Conservation (phyloP, 1,284 basidiomycete genomes). For the Malassezia nana region DNA sequence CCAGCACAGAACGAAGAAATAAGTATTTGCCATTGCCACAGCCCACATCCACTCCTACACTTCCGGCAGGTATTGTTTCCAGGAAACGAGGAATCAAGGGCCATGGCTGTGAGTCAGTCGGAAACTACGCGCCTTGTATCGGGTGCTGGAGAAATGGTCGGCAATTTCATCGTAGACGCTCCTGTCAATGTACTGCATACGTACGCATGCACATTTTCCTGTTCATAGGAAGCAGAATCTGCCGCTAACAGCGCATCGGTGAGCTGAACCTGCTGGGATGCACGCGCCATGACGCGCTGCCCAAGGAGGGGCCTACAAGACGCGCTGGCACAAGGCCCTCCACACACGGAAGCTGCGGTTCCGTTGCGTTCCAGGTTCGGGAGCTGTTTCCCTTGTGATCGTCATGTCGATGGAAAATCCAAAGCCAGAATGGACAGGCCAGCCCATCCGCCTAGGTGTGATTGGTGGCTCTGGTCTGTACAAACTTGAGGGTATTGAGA, state of each 20-base stretch:
- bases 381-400: neutral
- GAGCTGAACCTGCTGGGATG: constrained; percentile 10
- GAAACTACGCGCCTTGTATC: constrained; percentile 65
- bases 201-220: constrained; percentile 44
- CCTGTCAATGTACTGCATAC: constrained; percentile 6
- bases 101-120: constrained; percentile 60
- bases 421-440: constrained; percentile 25
- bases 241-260: neutral
- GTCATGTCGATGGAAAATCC: constrained; percentile 9
- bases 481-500: constrained; percentile 40
- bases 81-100: constrained; percentile 79
- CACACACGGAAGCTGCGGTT: neutral
- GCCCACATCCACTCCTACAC: constrained; percentile 82
- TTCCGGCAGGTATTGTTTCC: constrained; percentile 61
- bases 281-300: constrained; percentile 12
- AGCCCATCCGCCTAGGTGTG: constrained; percentile 33
- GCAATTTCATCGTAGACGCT: constrained; percentile 81
- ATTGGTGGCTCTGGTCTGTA: constrained; percentile 46
- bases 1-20: constrained; percentile 32
- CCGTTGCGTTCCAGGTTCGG: neutral
- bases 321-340: constrained; percentile 1
- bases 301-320: neutral
- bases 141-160: constrained; percentile 78
- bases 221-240: constrained; percentile 35
- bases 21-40: constrained; percentile 98